phyloP scores from a whole-genome alignment of 306 rosid genomes.

The Vicia faba region DNA sequence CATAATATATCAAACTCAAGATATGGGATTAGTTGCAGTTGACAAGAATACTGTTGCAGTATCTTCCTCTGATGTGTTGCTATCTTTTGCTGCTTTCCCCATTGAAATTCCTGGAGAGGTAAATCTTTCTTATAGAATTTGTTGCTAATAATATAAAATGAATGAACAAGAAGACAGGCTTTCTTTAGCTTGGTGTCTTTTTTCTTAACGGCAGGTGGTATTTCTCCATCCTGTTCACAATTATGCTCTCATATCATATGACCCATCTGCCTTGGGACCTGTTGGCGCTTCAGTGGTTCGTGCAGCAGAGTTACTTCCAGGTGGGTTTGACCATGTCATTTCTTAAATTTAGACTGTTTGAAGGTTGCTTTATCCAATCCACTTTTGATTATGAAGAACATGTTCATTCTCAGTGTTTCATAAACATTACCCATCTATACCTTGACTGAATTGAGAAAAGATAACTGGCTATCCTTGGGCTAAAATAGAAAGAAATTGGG shows the following conservation, averaged over 20 bases:
- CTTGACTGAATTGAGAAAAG: constrained; percentile 15
- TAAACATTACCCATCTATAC: constrained; percentile 8
- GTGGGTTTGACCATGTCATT: constrained; percentile 41
- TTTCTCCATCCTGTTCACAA: constrained; percentile 97
- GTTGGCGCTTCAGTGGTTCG: constrained; percentile 77
- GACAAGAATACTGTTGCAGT: constrained; percentile 94
- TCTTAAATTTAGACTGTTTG: constrained; percentile 20
- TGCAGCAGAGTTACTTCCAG: constrained; percentile 94
- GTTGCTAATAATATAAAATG: constrained; percentile 21
- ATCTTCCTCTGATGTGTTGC: constrained; percentile 83
- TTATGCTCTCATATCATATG: constrained; percentile 89
- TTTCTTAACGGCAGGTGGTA: constrained; percentile 66
- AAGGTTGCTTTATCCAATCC: not conserved
- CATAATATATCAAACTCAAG: constrained; percentile 75
- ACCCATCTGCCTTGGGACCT: constrained; percentile 89
- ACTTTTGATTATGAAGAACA: constrained; percentile 13
- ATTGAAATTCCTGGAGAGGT: constrained; percentile 98
- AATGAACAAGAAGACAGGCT: constrained; percentile 5
- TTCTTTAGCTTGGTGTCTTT: constrained; percentile 22
- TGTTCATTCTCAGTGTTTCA: constrained; percentile 3
- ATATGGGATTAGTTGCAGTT: constrained; percentile 82
- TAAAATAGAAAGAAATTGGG: not conserved
- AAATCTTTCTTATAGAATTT: constrained; percentile 36
- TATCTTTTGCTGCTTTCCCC: constrained; percentile 94
- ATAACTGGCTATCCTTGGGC: constrained; percentile 8